These are phyloP conservation scores for Macadamia integrifolia DNA, from an alignment of 164 flowering plant species.

Conservation along the genomic window DNA sequence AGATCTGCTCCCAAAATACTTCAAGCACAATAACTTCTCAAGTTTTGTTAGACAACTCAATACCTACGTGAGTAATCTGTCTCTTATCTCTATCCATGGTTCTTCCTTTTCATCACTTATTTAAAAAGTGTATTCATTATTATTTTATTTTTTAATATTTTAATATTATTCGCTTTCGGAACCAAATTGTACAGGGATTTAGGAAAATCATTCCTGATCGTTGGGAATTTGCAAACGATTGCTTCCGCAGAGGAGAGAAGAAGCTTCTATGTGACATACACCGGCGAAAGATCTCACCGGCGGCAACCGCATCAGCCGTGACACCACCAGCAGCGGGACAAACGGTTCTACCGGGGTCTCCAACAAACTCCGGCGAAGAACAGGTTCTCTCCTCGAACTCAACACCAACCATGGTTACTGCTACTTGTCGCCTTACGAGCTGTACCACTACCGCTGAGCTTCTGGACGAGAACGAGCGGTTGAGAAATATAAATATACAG, in stretches of 20 bases:
- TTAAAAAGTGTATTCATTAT: too few relatives aligned
- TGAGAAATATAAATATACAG: conserved; percentile 59
- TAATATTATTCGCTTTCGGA: neutral
- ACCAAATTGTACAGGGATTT: conserved; percentile 20
- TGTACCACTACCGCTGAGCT: conserved; percentile 36
- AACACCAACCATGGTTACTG: conserved; percentile 23
- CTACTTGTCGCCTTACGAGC: conserved; percentile 9
- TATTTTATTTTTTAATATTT: neutral
- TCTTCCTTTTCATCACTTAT: too few relatives aligned
- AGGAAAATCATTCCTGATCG: conserved; percentile 37
- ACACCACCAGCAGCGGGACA: conserved; percentile 15
- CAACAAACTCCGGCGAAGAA: conserved; percentile 69
- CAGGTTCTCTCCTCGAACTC: conserved; percentile 53
- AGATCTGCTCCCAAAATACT: conserved; percentile 33
- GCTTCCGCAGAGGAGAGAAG: conserved; percentile 30
- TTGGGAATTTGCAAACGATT: conserved; percentile 36
- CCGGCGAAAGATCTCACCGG: conserved; percentile 23
- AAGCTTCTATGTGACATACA: conserved; percentile 28
- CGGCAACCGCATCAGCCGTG: conserved; percentile 9
- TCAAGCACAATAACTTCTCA: conserved; percentile 39
- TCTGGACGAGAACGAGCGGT: conserved; percentile 69
- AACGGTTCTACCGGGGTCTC: conserved; percentile 24
- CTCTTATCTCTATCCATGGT: neutral
- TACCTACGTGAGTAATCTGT: conserved; percentile 29
- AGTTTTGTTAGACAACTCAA: conserved; percentile 44